Percentiles rank a stretch among this genome's conserved stretches.
These are phyloP conservation scores for Exophiala dermatitidis DNA, from an alignment of 2,329 filamentous ascomycete genomes.

Conservation along the genomic window DNA sequence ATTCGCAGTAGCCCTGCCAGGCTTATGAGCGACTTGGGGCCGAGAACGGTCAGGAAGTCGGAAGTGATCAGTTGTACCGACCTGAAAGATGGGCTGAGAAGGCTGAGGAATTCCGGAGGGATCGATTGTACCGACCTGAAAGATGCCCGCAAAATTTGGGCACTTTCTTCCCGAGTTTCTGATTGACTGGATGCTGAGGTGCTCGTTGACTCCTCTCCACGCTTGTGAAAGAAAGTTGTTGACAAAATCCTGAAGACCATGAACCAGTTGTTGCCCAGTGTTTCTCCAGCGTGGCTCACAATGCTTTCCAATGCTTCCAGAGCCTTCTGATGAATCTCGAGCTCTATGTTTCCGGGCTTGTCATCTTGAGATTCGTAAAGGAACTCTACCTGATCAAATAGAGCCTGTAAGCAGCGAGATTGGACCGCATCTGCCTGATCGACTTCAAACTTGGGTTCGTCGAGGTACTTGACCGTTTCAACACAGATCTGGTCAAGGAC, in stretches of 20 bases:
- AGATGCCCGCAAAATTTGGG: slow-evolving; percentile 67
- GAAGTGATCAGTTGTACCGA: slow-evolving; percentile 90
- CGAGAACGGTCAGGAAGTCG: slow-evolving; percentile 74
- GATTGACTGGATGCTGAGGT: slow-evolving; percentile 31
- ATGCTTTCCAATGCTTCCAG: slow-evolving; percentile 75
- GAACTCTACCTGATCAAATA: slow-evolving; percentile 18
- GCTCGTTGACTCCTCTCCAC: background rate
- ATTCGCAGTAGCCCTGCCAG: slow-evolving; percentile 82
- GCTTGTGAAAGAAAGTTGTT: slow-evolving; percentile 53
- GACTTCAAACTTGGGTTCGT: slow-evolving; percentile 30
- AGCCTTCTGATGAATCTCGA: slow-evolving; percentile 63
- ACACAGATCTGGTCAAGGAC: slow-evolving; percentile 47
- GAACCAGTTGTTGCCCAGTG: slow-evolving; percentile 59
- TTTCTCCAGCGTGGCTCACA: slow-evolving; percentile 82
- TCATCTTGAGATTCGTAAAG: slow-evolving; percentile 1
- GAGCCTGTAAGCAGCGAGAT: slow-evolving; percentile 15
- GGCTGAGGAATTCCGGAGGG: slow-evolving; percentile 71
- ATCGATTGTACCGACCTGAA: slow-evolving; percentile 88
- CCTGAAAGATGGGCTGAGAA: slow-evolving; percentile 59
- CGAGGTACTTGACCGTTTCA: slow-evolving; percentile 38
- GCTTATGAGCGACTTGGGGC: slow-evolving; percentile 62
- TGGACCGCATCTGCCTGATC: slow-evolving; percentile 18
- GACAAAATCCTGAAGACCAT: slow-evolving; percentile 80
- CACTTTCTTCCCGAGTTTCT: slow-evolving; percentile 11
- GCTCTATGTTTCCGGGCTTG: slow-evolving; percentile 7